Conservation (phyloP, 2,329 filamentous ascomycete species). For the Cordyceps sp. region DNA sequence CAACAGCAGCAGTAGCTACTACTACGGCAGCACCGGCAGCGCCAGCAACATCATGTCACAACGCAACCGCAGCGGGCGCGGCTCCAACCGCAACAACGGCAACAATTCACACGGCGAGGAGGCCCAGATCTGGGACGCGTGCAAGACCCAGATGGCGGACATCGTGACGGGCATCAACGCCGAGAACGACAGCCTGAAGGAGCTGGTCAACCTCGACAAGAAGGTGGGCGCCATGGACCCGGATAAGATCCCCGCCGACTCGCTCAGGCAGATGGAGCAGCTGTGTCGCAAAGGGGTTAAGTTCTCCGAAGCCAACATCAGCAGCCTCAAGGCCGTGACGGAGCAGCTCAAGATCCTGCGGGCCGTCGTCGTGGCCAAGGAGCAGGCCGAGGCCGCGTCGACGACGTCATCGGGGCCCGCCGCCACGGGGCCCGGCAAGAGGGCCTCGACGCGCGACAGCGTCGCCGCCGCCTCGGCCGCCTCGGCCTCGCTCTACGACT, state of each 20-base stretch:
- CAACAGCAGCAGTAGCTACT: neutral
- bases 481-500: constrained; percentile 23
- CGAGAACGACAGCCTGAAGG: constrained; percentile 22
- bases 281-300: constrained; percentile 25
- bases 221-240: constrained; percentile 20
- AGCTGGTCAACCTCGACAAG: constrained; percentile 23
- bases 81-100: constrained; percentile 25
- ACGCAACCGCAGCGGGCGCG: constrained; percentile 26
- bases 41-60: constrained; percentile 20
- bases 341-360: constrained; percentile 25
- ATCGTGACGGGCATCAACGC: constrained; percentile 22
- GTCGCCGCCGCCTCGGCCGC: constrained; percentile 7
- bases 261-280: constrained; percentile 26
- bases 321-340: constrained; percentile 18
- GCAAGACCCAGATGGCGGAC: constrained; percentile 21
- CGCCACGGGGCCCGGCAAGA: constrained; percentile 7
- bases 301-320: constrained; percentile 20
- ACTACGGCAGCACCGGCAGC: constrained; percentile 5
- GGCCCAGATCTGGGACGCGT: constrained; percentile 24
- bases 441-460: constrained; percentile 7
- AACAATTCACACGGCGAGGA: constrained; percentile 23
- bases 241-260: constrained; percentile 18
- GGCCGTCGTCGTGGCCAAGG: constrained; percentile 25
- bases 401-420: no score
- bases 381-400: constrained; percentile 15